A percentile compares a stretch with the other conserved stretches of the same genome.
phyloP scores from a whole-genome alignment of 179 eudicot genomes.

The Heliamphora pulchella region DNA sequence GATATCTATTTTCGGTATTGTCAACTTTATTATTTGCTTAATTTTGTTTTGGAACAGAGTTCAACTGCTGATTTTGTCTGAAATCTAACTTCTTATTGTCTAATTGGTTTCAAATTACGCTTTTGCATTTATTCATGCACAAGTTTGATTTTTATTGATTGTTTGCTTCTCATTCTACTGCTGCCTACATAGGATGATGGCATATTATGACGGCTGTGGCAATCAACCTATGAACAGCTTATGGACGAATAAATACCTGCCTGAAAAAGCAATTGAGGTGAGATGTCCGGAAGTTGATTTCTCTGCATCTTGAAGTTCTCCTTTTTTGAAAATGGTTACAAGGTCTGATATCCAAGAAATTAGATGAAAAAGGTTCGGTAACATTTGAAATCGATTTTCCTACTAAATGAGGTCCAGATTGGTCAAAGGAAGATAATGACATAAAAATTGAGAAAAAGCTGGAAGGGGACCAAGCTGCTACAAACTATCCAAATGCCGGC shows the following conservation, averaged over 20 bases:
- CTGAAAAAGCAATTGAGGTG: constrained; percentile 84
- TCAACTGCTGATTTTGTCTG: not conserved
- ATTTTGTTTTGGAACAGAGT: not conserved
- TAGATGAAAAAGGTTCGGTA: too few species aligned
- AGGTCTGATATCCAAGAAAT: too few species aligned
- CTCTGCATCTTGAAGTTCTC: constrained; percentile 2
- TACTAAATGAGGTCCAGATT: too few species aligned
- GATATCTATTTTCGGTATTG: not conserved
- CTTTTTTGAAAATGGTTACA: not conserved
- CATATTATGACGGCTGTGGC: constrained; percentile 34
- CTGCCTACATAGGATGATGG: constrained; percentile 36
- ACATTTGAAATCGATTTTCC: too few species aligned
- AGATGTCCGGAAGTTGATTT: constrained; percentile 14
- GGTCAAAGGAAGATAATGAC: too few species aligned
- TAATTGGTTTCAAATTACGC: not conserved
- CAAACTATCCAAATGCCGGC: too few species aligned
- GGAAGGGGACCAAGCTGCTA: too few species aligned
- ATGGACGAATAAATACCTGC: constrained; percentile 88
- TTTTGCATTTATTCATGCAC: not conserved
- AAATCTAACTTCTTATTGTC: not conserved
- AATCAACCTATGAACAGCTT: constrained; percentile 61
- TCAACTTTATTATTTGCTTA: not conserved
- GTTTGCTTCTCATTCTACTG: constrained; percentile 16
- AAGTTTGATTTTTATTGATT: not conserved
- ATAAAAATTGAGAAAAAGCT: too few species aligned